phyloP scores from a whole-genome alignment of 2,329 filamentous ascomycete species.

The Domatiomyces catenatus region DNA sequence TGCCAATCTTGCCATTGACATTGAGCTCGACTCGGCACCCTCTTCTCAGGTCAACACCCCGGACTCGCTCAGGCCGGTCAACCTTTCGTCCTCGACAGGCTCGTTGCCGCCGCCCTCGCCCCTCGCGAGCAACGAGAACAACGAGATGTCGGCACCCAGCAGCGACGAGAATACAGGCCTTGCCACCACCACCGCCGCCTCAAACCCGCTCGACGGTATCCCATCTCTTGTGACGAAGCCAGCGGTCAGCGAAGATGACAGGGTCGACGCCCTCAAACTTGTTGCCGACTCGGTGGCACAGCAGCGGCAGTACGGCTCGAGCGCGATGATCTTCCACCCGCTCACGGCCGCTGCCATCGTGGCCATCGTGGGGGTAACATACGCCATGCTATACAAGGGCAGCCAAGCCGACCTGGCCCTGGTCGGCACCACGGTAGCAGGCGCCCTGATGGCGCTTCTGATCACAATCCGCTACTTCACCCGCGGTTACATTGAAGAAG shows the following conservation, averaged over 20 bases:
- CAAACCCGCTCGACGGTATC: conserved; percentile 12
- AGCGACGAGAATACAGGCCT: conserved; percentile 1
- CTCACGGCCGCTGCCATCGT: conserved; percentile 29
- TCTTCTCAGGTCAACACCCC: conserved; percentile 52
- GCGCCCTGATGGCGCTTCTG: conserved; percentile 48
- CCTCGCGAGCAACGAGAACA: conserved; percentile 2
- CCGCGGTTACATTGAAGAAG: conserved; percentile 45
- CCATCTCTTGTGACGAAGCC: conserved; percentile 22
- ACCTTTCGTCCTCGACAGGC: conserved; percentile 24
- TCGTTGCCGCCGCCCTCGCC: conserved; percentile 25
- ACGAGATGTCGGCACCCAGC: not conserved
- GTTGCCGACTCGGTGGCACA: conserved; percentile 71
- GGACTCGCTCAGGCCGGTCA: conserved; percentile 37
- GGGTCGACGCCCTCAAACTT: conserved; percentile 52
- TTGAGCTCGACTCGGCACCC: conserved; percentile 43
- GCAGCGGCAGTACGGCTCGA: conserved; percentile 55
- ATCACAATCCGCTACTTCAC: conserved; percentile 46
- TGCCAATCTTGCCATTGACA: conserved; percentile 59
- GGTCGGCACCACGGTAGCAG: conserved; percentile 42
- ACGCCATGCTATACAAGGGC: conserved; percentile 24
- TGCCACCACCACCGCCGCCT: not conserved
- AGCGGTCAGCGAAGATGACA: conserved; percentile 37
- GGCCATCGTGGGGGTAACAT: conserved; percentile 25
- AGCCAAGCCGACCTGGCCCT: conserved; percentile 37
- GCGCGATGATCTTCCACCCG: conserved; percentile 48